Conservation (phyloP, 495 filamentous ascomycete genomes). For the Podospora conica region DNA sequence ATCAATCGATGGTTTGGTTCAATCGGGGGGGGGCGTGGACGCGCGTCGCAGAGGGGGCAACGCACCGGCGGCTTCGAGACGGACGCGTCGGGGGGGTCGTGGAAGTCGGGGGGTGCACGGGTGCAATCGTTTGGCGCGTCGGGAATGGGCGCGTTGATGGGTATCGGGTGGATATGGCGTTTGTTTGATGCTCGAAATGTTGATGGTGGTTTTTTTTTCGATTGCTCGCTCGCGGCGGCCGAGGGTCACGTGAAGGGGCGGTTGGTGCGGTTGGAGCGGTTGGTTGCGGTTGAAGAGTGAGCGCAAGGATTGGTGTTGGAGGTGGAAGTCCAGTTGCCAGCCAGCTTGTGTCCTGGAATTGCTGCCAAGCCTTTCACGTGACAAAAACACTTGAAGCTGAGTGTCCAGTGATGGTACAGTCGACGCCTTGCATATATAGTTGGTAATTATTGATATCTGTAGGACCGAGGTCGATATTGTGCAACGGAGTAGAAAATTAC, state of each 20-base stretch:
- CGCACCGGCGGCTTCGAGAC: slow-evolving; percentile 4
- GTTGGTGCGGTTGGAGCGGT: neutral
- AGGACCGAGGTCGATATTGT: neutral
- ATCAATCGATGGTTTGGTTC: neutral
- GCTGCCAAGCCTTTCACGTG: neutral
- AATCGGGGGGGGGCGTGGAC: slow-evolving; percentile 11
- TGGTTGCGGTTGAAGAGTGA: neutral
- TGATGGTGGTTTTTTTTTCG: neutral
- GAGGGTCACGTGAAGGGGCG: neutral
- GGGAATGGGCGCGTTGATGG: neutral
- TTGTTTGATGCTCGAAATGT: neutral
- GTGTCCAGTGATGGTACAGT: neutral
- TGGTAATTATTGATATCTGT: neutral
- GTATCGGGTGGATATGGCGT: neutral
- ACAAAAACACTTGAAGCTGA: neutral
- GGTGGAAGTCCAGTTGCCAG: neutral
- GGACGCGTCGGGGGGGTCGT: neutral
- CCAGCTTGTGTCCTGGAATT: neutral
- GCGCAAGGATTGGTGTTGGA: neutral
- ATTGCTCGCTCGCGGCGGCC: neutral
- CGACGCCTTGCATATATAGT: neutral
- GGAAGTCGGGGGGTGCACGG: neutral
- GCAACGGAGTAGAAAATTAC: neutral
- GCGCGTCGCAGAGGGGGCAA: neutral
- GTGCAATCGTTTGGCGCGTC: neutral